phyloP scores from a whole-genome alignment of 2,329 filamentous ascomycete genomes.

The Aspergillus sp. region DNA sequence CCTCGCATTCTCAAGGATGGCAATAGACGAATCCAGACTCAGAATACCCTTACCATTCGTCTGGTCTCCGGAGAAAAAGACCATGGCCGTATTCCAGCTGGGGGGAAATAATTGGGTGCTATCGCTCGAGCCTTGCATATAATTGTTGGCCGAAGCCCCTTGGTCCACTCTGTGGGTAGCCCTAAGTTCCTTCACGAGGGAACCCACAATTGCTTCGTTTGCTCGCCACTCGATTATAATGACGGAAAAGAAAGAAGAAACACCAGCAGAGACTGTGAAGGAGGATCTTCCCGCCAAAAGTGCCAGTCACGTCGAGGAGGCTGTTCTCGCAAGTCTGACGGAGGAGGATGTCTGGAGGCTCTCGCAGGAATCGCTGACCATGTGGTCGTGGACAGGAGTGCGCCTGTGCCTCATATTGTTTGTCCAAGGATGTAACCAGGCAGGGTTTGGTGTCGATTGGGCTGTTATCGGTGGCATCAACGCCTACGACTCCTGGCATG shows the following conservation, averaged over 20 bases:
- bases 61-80: neutral
- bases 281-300: conserved; percentile 6
- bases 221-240: neutral
- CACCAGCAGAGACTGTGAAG: neutral
- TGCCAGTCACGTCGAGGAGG: conserved; percentile 42
- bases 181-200: neutral
- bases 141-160: neutral
- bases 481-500: conserved; percentile 43
- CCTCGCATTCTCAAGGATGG: neutral
- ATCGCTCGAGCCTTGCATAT: neutral
- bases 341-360: conserved; percentile 48
- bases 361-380: conserved; percentile 42
- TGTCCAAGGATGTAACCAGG: conserved; percentile 50
- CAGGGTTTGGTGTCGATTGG: conserved; percentile 52
- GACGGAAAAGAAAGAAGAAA: neutral
- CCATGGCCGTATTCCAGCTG: neutral
- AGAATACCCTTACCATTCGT: neutral
- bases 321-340: conserved; percentile 46
- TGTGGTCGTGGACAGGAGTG: conserved; percentile 44
- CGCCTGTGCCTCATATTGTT: conserved; percentile 46
- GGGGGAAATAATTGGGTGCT: neutral
- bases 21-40: neutral
- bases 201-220: neutral
- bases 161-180: neutral
- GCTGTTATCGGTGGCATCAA: conserved; percentile 51